Percentiles rank a stretch among this genome's conserved stretches.
Evolutionary conservation across 371 early-diverging fungal species (phyloP).

Genomic region (Lichtheimia ornata): DNA sequence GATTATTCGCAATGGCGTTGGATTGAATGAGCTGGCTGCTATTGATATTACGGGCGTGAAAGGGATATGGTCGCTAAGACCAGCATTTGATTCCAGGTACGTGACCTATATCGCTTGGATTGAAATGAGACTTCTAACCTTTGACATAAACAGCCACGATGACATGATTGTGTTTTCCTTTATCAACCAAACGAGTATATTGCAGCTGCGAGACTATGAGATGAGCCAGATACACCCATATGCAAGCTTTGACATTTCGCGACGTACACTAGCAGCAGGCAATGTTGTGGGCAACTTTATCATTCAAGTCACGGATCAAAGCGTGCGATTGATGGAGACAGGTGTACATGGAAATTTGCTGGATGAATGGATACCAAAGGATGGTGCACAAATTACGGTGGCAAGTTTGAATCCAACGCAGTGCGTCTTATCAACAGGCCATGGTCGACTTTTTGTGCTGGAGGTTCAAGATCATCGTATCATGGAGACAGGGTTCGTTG

Average conservation of each 20-base stretch:
- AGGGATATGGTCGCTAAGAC: constrained; percentile 74
- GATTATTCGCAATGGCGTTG: constrained; percentile 90
- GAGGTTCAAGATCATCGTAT: constrained; percentile 48
- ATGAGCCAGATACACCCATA: constrained; percentile 30
- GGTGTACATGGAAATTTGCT: constrained; percentile 26
- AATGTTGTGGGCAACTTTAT: constrained; percentile 33
- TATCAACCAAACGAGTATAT: constrained; percentile 40
- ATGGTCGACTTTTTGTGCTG: constrained; percentile 61
- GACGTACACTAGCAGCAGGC: constrained; percentile 36
- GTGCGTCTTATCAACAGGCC: constrained; percentile 68
- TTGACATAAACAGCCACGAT: constrained; percentile 30
- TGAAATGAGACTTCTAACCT: neutral
- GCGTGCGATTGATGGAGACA: constrained; percentile 39
- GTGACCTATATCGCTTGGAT: neutral
- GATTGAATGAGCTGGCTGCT: constrained; percentile 71
- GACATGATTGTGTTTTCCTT: constrained; percentile 65
- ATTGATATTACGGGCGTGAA: constrained; percentile 72
- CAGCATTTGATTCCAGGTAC: constrained; percentile 28
- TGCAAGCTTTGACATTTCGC: constrained; percentile 39
- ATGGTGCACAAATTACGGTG: constrained; percentile 52
- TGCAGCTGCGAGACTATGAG: constrained; percentile 31
- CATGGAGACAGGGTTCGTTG: constrained; percentile 48
- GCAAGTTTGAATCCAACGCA: constrained; percentile 65
- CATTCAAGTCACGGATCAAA: constrained; percentile 44
- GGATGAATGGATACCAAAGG: constrained; percentile 59